Base-by-base conservation (phyloP, 495 filamentous ascomycete genomes). In the Lasiosphaeria ovina region DNA sequence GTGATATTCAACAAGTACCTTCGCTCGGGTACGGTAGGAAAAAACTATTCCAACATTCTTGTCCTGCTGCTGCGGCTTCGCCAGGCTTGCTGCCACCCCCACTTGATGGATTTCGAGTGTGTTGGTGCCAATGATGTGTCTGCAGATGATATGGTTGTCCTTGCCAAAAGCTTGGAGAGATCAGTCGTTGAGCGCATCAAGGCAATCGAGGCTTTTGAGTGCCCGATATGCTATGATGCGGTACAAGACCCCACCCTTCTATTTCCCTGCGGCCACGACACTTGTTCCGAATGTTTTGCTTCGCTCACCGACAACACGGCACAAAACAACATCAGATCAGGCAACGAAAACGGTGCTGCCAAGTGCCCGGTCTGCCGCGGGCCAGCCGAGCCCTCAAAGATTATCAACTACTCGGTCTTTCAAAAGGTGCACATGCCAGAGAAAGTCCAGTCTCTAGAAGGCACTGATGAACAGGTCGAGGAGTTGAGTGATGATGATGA, bases 81-180 rank as follows among this genome's bases (percentile, higher is more conserved):
- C n/a, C 94, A 98, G 73, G 89, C 89, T 35, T 94, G 90, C 67
- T 96, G 92, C 64, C 94, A 98, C 72, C 92, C 93, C 1, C 90
- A 95, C 69, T 77, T 98, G n/a, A 92, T 78, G 10, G 92, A 93
- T 58, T 86, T 89, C 62, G 86, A 85, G 31, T 77, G 85, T 57
- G 76, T 78, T n/a, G 75, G 59, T 66, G 74, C 63, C 71, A 74
- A 57, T 60, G 57, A 66, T 44, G 51, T 82, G 47, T 68, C 80
- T 9, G 75, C 80, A 3, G 82, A 86, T 1, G 78, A 83, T 6
- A 83, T 92, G 75, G 54, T 85, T 11, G 80, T 79, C 8, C 79
- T 94, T 24, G 92, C 93, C 0, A 82, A 82, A 57, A 74, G 79
- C 31, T 79, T 97, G 34, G 69, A 76, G 6, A 58, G 73, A 2